A percentile compares a stretch with the other conserved stretches of the same genome.
These are phyloP conservation scores for Salvia miltiorrhiza DNA, from an alignment of 257 asterid genomes.

Conservation along the genomic window DNA sequence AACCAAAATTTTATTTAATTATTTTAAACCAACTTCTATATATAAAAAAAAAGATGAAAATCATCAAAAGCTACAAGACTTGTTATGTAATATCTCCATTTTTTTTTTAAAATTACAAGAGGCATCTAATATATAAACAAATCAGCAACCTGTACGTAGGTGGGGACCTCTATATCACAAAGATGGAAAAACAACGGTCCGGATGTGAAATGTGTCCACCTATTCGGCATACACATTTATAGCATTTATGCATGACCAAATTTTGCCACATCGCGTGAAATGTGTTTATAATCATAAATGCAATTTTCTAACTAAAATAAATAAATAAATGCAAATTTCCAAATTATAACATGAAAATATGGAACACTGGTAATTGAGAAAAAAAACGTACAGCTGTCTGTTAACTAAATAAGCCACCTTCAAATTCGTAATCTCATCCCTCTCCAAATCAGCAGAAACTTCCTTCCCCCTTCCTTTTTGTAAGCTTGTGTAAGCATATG, in stretches of 20 bases:
- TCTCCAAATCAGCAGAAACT: conserved; percentile 14
- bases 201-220: too few species aligned
- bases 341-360: background rate
- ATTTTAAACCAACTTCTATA: too few species aligned
- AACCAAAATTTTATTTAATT: too few species aligned
- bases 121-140: too few species aligned
- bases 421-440: background rate
- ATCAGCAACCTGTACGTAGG: too few species aligned
- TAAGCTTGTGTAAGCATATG: background rate
- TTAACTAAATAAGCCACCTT: background rate
- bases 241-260: background rate
- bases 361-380: background rate
- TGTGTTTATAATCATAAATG: background rate
- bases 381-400: background rate
- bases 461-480: conserved; percentile 25
- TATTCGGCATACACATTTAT: background rate
- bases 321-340: background rate
- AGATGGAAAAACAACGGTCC: too few species aligned
- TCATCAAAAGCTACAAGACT: too few species aligned
- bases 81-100: too few species aligned
- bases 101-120: too few species aligned
- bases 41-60: too few species aligned
- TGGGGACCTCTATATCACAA: too few species aligned
- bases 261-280: background rate
- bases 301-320: background rate